Evolutionary conservation across 2,329 filamentous ascomycete species (phyloP), one percentile per base, ranked within the genome.

Genomic region (Rugonectria rugulosa): DNA sequence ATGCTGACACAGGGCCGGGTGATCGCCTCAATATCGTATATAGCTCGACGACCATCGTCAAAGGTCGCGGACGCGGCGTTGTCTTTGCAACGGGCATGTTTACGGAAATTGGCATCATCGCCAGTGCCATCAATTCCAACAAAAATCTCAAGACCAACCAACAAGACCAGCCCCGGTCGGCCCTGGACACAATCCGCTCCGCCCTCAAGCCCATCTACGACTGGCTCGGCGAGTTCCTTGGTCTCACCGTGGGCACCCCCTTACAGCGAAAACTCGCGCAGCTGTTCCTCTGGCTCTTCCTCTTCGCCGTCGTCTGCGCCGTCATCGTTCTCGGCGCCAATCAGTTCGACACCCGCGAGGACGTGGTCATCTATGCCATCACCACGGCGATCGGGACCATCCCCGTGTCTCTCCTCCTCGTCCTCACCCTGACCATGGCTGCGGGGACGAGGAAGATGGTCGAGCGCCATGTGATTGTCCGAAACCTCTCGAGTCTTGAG

Each of bases 181-280:
- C 31, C 17, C 15, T 12, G 19, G 36, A 55, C n/a, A 27, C 21
- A 21, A 20, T 40, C 10, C 48, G 53, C 14, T 27, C 32, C 6
- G 32, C 20, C 15, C 43, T 50, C n/a, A 49, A 52, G 3, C 41
- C 44, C 0, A 27, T 55, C 5, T 29, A 38, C 49, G 57, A 58
- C 8, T 64, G 60, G 52, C 5, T 66, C 5, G 69, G 70, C 5
- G 69, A 75, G 45, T 79, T 82, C 58, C 78, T 83, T 24, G 80
- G 75, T 7, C 63, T 77, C 17, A 70, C 63, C 2, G 69, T 84
- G n/a, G 88, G 88, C 20, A 90, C 88, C 4, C 88, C 88, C 1
- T 75, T 91, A 31, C 86, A 90, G 68, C 82, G 84, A 56, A 89
- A 87, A 66, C 75, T 90, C 44, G 85, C 83, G 62, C 85, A 87